Conservation (phyloP, 768 basidiomycete genomes). For the Suillus fuscotomentosus region DNA sequence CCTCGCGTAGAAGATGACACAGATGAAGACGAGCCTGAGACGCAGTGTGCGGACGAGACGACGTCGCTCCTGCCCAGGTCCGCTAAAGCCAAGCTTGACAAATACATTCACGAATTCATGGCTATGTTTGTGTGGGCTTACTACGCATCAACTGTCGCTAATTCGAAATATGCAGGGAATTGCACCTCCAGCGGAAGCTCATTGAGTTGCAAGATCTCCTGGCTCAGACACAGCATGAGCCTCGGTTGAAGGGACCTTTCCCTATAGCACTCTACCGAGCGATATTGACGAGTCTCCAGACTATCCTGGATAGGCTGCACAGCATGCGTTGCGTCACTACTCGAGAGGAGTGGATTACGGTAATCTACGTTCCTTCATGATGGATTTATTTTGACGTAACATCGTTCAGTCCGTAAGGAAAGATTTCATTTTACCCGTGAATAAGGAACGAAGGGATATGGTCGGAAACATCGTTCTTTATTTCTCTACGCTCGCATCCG, state of each 20-base stretch:
- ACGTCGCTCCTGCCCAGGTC: conserved; percentile 33
- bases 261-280: conserved; percentile 83
- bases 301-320: conserved; percentile 85
- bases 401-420: conserved; percentile 63
- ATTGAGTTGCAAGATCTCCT: conserved; percentile 85
- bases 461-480: conserved; percentile 92
- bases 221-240: conserved; percentile 88
- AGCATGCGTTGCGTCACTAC: conserved; percentile 98
- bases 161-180: conserved; percentile 59
- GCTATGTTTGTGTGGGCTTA: conserved; percentile 62
- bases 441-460: conserved; percentile 87
- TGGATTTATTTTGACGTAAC: background rate
- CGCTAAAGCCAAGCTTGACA: conserved; percentile 44
- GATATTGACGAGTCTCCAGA: conserved; percentile 78
- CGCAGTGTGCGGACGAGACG: conserved; percentile 24
- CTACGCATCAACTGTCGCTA: background rate
- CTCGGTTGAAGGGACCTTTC: conserved; percentile 94
- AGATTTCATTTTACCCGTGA: conserved; percentile 92
- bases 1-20: conserved; percentile 40
- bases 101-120: conserved; percentile 85
- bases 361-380: conserved; percentile 30
- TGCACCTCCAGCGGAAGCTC: conserved; percentile 89
- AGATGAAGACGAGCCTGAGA: conserved; percentile 6
- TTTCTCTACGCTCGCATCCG: conserved; percentile 76
- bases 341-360: conserved; percentile 91